Evolutionary conservation across 1,139 yeast genomes (phyloP).

Genomic region (Magnusiomyces fungicola): DNA sequence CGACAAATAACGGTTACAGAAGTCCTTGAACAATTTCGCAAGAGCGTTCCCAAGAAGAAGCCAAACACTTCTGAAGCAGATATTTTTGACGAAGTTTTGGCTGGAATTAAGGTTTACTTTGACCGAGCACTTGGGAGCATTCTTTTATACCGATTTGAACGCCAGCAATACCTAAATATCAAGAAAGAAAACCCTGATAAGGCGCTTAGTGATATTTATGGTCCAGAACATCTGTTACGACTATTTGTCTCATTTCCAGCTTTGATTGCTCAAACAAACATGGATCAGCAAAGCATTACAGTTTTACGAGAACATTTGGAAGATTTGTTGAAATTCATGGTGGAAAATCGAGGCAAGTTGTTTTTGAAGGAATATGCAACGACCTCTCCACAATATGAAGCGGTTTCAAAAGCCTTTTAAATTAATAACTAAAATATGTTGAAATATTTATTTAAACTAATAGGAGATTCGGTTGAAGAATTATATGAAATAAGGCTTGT

Average conservation of each 20-base stretch:
- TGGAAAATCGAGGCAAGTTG: conserved; percentile 41
- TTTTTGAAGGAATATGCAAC: conserved; percentile 43
- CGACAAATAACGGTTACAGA: conserved; percentile 43
- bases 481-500: too few species aligned
- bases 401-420: conserved; percentile 29
- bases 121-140: conserved; percentile 66
- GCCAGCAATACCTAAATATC: conserved; percentile 67
- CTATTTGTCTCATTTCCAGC: conserved; percentile 75
- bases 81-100: conserved; percentile 56
- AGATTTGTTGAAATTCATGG: conserved; percentile 44
- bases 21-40: conserved; percentile 44
- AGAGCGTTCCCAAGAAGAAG: conserved; percentile 7
- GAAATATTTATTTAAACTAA: too few species aligned
- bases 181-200: conserved; percentile 35
- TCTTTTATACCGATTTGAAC: conserved; percentile 73
- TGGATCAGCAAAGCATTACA: conserved; percentile 71
- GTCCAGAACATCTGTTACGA: conserved; percentile 68
- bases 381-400: conserved; percentile 60
- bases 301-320: conserved; percentile 50
- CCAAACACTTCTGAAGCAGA: conserved; percentile 37
- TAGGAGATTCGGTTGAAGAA: too few species aligned
- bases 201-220: conserved; percentile 50
- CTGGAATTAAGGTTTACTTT: conserved; percentile 71
- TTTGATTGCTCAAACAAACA: conserved; percentile 63
- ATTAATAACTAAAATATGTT: not conserved